Evolutionary conservation across 2,329 filamentous ascomycete species (phyloP), one percentile per base, ranked within the genome.

Genomic region (Pyrenochaeta sp.): DNA sequence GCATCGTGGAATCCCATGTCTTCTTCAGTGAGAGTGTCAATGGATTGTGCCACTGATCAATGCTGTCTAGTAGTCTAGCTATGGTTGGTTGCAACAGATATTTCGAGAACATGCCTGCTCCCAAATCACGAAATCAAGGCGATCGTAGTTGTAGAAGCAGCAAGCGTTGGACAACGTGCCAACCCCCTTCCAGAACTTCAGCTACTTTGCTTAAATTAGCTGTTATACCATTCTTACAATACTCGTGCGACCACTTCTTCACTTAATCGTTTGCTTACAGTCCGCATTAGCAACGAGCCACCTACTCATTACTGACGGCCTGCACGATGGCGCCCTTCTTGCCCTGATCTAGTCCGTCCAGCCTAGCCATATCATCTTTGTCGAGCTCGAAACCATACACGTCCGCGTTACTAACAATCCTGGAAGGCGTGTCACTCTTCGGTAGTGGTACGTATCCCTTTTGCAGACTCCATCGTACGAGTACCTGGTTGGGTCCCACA

Each of bases 391-490:
- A 78, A 19, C 63, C 67, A 56, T 72, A 79, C 5, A 79, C 56
- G 27, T 77, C 72, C 1, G 72, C 75, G 52, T 79, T 79, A 27
- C 64, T 69, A 12, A 62, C 60, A 30, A 79, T 78, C 8, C 76
- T 55, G 15, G 64, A 61, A 1, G 75, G 72, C 0, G 72, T 76
- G 50, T 79, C 77, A 56, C 75, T 78, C 63, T 79, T 79, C 0
- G 77, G 77, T 2, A 79, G 68, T 2, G 77, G 72, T 12, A 77
- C 73, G 51, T 68, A 77, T 22, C 73, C 90, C 79, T 91, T 93
- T 78, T 96, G 91, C 77, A 96, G 76, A 66, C 90, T 91, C 85
- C 92, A 97, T 62, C 92, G 85, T 49, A 96, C 79, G 69, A 97
- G 77, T 9, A 96, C 80, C 82, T 96, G 93, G 9, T 91, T 90